Evolutionary conservation across 1,284 basidiomycete genomes (phyloP).

Genomic region (Anthracocystis walkeri): DNA sequence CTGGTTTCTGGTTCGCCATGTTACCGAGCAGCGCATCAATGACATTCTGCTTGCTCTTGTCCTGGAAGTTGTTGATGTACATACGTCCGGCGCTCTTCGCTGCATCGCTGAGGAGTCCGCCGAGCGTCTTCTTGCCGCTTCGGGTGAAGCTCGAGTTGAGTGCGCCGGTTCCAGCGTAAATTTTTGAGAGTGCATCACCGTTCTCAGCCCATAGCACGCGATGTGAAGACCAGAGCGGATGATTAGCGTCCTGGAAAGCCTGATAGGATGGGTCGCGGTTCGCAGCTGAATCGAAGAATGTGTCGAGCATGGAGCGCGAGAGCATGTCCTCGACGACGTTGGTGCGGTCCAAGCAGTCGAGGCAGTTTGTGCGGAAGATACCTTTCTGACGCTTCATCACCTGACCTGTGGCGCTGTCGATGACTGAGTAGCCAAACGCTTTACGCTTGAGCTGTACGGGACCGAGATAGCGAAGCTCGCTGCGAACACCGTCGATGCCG

Average conservation of each 20-base stretch:
- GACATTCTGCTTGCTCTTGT: slow-evolving; percentile 90
- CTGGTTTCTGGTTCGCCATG: slow-evolving; percentile 84
- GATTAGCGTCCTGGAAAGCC: slow-evolving; percentile 25
- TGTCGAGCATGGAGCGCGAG: slow-evolving; percentile 60
- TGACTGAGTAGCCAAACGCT: slow-evolving; percentile 81
- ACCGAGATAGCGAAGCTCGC: slow-evolving; percentile 77
- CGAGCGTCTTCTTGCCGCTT: slow-evolving; percentile 85
- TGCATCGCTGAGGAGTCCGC: slow-evolving; percentile 81
- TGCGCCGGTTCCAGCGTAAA: slow-evolving; percentile 96
- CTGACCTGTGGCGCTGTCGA: slow-evolving; percentile 73
- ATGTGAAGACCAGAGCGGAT: slow-evolving; percentile 83
- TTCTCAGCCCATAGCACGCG: slow-evolving; percentile 87
- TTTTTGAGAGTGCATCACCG: slow-evolving; percentile 73
- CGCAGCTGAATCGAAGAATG: slow-evolving; percentile 48
- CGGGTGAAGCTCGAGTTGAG: slow-evolving; percentile 95
- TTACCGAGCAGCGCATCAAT: slow-evolving; percentile 97
- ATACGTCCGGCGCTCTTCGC: slow-evolving; percentile 83
- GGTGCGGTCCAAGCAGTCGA: slow-evolving; percentile 97
- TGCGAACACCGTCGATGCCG: slow-evolving; percentile 87
- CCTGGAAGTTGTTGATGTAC: slow-evolving; percentile 98
- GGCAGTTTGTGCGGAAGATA: slow-evolving; percentile 91
- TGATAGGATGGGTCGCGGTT: slow-evolving; percentile 37
- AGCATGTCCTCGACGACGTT: slow-evolving; percentile 89
- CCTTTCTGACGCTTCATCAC: slow-evolving; percentile 77
- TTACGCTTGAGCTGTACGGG: slow-evolving; percentile 74